Percentiles rank a stretch among this genome's conserved stretches.
These are phyloP conservation scores for Pelargonium exstipulatum DNA, from an alignment of 441 rosid species.

Conservation along the genomic window DNA sequence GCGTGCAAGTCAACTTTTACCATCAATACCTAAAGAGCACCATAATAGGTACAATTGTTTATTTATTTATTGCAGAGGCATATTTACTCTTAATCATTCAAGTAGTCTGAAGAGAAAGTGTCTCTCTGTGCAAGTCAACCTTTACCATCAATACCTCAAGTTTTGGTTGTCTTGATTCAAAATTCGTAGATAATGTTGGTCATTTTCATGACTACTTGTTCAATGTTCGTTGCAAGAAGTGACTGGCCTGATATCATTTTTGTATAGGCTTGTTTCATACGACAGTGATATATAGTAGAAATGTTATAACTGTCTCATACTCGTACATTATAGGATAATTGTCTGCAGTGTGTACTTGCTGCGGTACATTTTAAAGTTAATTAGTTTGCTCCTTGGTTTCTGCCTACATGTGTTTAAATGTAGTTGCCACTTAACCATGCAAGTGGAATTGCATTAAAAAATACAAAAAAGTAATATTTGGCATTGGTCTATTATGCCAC, in stretches of 20 bases:
- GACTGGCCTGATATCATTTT: neutral
- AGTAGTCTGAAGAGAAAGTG: neutral
- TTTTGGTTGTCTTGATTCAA: neutral
- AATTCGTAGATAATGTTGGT: neutral
- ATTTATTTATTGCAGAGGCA: constrained; percentile 8
- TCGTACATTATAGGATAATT: neutral
- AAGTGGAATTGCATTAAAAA: neutral
- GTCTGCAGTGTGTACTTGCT: neutral
- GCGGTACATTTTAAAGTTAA: neutral
- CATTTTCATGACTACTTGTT: neutral
- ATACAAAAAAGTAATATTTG: neutral
- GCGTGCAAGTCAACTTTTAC: constrained; percentile 76
- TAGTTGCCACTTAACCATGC: constrained; percentile 4
- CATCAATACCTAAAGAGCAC: constrained; percentile 90
- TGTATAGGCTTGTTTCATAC: neutral
- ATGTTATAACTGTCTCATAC: constrained; percentile 1
- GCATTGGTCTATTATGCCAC: neutral
- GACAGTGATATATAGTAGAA: neutral
- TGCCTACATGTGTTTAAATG: neutral
- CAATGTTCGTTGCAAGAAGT: neutral
- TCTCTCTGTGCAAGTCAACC: constrained; percentile 41
- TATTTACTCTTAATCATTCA: neutral
- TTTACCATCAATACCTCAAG: constrained; percentile 68
- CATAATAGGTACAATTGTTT: constrained; percentile 59
- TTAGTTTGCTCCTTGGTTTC: neutral